Evolutionary conservation across 1,284 basidiomycete genomes (phyloP).

Genomic region (Tilletia horrida): DNA sequence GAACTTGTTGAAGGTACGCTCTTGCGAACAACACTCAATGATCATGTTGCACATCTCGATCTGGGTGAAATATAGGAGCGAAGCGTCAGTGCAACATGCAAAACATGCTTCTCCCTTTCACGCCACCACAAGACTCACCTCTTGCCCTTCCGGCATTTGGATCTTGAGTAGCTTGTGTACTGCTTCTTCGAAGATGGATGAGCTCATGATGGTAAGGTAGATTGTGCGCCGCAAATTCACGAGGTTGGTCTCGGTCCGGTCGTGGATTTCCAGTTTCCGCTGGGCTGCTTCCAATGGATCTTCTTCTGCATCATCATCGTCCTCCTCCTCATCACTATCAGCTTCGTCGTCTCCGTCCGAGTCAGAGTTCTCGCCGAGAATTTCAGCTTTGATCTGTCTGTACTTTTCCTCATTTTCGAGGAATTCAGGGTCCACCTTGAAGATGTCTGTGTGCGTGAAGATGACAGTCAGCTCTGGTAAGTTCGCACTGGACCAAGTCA

Average conservation of each 20-base stretch:
- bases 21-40: slow-evolving; percentile 98
- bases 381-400: slow-evolving; percentile 83
- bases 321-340: slow-evolving; percentile 44
- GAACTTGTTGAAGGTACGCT: slow-evolving; percentile 92
- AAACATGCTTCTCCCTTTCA: background rate
- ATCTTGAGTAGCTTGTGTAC: slow-evolving; percentile 96
- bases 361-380: slow-evolving; percentile 65
- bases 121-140: slow-evolving; percentile 63
- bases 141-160: slow-evolving; percentile 83
- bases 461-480: background rate
- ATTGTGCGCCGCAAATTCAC: slow-evolving; percentile 91
- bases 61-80: slow-evolving; percentile 56
- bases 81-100: too few species aligned
- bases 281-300: slow-evolving; percentile 59
- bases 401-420: slow-evolving; percentile 91
- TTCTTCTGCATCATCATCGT: slow-evolving; percentile 66
- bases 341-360: slow-evolving; percentile 24
- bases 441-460: slow-evolving; percentile 67
- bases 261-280: slow-evolving; percentile 71
- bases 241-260: slow-evolving; percentile 89
- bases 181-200: slow-evolving; percentile 81
- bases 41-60: slow-evolving; percentile 97
- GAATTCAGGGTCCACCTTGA: slow-evolving; percentile 88
- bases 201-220: slow-evolving; percentile 90
- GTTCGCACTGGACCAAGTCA: background rate